A percentile compares a stretch with the other conserved stretches of the same genome.
These are phyloP conservation scores for Graphium sp. DNA, from an alignment of 2,329 filamentous ascomycete genomes.

Conservation along the genomic window DNA sequence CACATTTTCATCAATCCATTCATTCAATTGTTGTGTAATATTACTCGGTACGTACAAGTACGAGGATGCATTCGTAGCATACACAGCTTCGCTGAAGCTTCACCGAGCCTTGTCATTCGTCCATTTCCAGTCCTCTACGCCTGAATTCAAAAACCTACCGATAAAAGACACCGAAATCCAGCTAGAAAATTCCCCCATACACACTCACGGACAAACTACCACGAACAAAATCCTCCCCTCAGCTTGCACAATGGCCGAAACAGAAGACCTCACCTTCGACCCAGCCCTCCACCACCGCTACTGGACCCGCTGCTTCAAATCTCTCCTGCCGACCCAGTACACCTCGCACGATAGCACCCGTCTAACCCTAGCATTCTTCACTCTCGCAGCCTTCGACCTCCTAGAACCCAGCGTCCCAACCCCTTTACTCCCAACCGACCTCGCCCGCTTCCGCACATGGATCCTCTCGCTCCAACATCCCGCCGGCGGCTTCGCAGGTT, in stretches of 20 bases:
- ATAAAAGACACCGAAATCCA: no score
- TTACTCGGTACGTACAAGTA: no score
- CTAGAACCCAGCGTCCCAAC: constrained; percentile 40
- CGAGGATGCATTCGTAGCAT: no score
- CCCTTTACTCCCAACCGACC: constrained; percentile 22
- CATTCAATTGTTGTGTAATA: no score
- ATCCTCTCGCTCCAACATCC: constrained; percentile 76
- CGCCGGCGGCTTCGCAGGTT: constrained; percentile 75
- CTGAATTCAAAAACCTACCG: no score
- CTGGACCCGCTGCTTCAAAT: constrained; percentile 78
- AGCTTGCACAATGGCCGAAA: constrained; percentile 7
- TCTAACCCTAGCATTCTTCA: constrained; percentile 81
- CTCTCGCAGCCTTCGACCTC: constrained; percentile 68
- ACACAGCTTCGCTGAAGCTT: no score
- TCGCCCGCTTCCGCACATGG: constrained; percentile 45
- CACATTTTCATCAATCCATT: no score
- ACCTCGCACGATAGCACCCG: constrained; percentile 81
- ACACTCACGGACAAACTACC: no score
- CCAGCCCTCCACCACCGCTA: constrained; percentile 66
- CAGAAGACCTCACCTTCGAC: constrained; percentile 24
- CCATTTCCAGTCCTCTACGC: no score
- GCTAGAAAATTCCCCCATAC: no score
- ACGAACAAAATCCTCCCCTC: constrained; percentile 1
- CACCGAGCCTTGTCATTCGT: no score
- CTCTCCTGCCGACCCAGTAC: constrained; percentile 66